Conservation (phyloP, 306 rosid genomes). For the Vigna angularis region DNA sequence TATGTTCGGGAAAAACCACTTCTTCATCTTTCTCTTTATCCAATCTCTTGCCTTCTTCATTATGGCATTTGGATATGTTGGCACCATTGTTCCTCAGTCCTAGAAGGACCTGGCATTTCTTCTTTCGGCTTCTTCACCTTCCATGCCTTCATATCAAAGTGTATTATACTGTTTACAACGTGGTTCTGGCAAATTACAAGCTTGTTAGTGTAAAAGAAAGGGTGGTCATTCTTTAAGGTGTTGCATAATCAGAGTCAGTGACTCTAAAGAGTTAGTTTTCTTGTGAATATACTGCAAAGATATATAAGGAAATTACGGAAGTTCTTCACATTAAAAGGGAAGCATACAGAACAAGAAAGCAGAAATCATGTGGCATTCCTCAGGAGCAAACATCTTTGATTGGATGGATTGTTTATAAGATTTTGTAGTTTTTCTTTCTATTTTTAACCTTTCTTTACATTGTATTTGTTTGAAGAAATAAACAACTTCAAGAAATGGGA, state of each 20-base stretch:
- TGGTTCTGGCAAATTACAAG: conserved; percentile 45
- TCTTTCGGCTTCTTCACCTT: conserved; percentile 39
- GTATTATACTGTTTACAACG: conserved; percentile 51
- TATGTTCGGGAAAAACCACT: conserved; percentile 78
- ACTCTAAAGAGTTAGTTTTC: conserved; percentile 52
- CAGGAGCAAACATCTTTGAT: conserved; percentile 45
- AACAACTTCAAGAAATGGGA: conserved; percentile 47
- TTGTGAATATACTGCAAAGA: conserved; percentile 66
- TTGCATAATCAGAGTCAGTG: conserved; percentile 53
- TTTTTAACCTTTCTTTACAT: conserved; percentile 18
- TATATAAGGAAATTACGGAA: conserved; percentile 48
- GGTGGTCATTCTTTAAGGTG: conserved; percentile 57
- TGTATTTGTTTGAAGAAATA: conserved; percentile 63
- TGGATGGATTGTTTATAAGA: conserved; percentile 59
- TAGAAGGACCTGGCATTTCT: conserved; percentile 46
- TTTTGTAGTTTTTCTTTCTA: conserved; percentile 49
- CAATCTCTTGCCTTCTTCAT: conserved; percentile 84
- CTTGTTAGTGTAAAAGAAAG: conserved; percentile 48
- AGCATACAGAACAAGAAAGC: conserved; percentile 45
- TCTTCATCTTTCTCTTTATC: conserved; percentile 73
- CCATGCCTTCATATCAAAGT: conserved; percentile 39
- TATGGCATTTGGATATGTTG: conserved; percentile 84
- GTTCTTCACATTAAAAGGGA: conserved; percentile 50
- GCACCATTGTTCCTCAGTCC: conserved; percentile 81
- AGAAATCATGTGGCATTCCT: conserved; percentile 40